These are phyloP conservation scores for Rasamsonia emersonii DNA, from an alignment of 2,329 filamentous ascomycete genomes.

Conservation along the genomic window DNA sequence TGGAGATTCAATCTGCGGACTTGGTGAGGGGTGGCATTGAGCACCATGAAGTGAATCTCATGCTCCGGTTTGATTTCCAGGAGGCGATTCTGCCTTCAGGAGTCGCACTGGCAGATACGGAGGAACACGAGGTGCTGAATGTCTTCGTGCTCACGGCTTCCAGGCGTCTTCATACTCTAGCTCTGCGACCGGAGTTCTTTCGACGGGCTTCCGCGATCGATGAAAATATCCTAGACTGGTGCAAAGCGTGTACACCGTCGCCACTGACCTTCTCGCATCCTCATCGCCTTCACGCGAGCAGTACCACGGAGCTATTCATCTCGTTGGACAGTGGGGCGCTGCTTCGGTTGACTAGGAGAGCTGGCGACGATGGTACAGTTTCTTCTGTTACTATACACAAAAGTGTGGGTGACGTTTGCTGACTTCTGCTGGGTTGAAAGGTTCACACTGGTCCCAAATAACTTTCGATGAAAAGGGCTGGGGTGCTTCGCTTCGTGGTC, in stretches of 20 bases:
- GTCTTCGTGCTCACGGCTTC: conserved; percentile 71
- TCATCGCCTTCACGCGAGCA: conserved; percentile 70
- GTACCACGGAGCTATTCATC: conserved; percentile 64
- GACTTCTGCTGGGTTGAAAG: conserved; percentile 16
- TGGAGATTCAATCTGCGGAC: conserved; percentile 79
- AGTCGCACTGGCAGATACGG: conserved; percentile 71
- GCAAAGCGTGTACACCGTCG: conserved; percentile 64
- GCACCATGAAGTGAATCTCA: conserved; percentile 59
- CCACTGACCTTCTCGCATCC: conserved; percentile 69
- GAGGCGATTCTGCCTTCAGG: conserved; percentile 66
- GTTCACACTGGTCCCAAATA: conserved; percentile 37
- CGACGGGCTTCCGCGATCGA: conserved; percentile 60
- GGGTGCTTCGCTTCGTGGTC: conserved; percentile 40
- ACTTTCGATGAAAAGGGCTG: conserved; percentile 42
- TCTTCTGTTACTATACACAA: neutral
- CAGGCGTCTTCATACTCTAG: conserved; percentile 76
- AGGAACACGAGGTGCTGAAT: conserved; percentile 67
- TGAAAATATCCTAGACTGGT: conserved; percentile 64
- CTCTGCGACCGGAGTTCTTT: conserved; percentile 76
- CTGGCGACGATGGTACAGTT: conserved; percentile 41
- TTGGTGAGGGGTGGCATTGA: conserved; percentile 60
- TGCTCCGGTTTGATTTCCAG: conserved; percentile 69
- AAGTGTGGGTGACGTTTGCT: conserved; percentile 7
- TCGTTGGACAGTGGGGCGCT: conserved; percentile 46
- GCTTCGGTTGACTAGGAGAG: conserved; percentile 59